Conservation (phyloP, 805 yeast genomes). For the Wickerhamomyces sydowiorum region DNA sequence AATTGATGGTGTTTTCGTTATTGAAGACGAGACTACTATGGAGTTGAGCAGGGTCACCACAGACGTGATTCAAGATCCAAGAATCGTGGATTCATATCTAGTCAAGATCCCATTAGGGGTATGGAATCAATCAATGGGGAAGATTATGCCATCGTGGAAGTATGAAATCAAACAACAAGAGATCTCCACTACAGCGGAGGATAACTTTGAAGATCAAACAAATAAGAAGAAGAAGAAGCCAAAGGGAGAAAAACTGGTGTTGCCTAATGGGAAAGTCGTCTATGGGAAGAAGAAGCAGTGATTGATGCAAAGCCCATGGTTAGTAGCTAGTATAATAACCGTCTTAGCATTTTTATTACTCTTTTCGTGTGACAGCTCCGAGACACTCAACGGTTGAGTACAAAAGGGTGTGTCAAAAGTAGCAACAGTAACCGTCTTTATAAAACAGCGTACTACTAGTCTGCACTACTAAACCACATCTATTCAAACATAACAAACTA, state of each 20-base stretch:
- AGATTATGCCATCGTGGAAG: slow-evolving; percentile 12
- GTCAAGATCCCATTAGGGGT: slow-evolving; percentile 34
- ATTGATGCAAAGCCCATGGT: not conserved
- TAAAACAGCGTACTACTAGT: too few relatives aligned
- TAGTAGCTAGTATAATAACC: too few relatives aligned
- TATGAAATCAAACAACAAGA: slow-evolving; percentile 2
- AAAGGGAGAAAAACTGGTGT: slow-evolving; percentile 39
- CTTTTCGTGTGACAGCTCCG: too few relatives aligned
- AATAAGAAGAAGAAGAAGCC: slow-evolving; percentile 25
- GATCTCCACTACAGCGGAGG: slow-evolving; percentile 4
- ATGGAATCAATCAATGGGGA: slow-evolving; percentile 43
- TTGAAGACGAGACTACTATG: slow-evolving; percentile 30
- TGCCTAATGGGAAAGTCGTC: slow-evolving; percentile 60
- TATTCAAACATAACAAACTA: too few relatives aligned
- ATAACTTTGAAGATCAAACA: slow-evolving; percentile 7
- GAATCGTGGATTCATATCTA: slow-evolving; percentile 42
- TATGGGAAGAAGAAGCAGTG: slow-evolving; percentile 20
- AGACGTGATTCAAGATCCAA: slow-evolving; percentile 42
- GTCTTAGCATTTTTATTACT: too few relatives aligned
- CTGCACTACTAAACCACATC: too few relatives aligned
- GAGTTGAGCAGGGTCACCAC: slow-evolving; percentile 38
- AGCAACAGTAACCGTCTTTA: too few relatives aligned
- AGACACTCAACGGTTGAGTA: not conserved
- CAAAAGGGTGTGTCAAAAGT: too few relatives aligned
- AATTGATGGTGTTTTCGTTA: slow-evolving; percentile 52